These are phyloP conservation scores for Schizophyllum commune DNA, from an alignment of 1,284 basidiomycete species.

Conservation along the genomic window DNA sequence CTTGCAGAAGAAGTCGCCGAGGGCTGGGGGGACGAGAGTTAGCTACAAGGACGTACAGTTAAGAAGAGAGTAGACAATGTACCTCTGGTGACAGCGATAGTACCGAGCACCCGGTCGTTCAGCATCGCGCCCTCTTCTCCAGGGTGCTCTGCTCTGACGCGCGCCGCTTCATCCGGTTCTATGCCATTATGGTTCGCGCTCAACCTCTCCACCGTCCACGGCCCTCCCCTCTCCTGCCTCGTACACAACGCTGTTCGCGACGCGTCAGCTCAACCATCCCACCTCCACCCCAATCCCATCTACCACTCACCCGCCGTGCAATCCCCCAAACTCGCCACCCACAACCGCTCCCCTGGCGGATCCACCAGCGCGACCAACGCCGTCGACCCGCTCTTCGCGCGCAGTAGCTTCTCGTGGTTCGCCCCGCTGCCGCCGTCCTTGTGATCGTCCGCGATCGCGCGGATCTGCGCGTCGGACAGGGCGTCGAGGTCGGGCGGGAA, in stretches of 20 bases:
- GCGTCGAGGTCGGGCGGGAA: slow-evolving; percentile 21
- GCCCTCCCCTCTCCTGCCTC: slow-evolving; percentile 13
- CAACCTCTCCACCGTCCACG: slow-evolving; percentile 21
- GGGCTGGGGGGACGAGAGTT: slow-evolving; percentile 15
- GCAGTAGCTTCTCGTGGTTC: slow-evolving; percentile 23
- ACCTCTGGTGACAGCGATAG: slow-evolving; percentile 30
- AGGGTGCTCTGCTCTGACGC: slow-evolving; percentile 25
- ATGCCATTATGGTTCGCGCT: slow-evolving; percentile 26
- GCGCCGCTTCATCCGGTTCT: slow-evolving; percentile 20
- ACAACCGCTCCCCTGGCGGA: slow-evolving; percentile 22
- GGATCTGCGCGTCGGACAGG: slow-evolving; percentile 30
- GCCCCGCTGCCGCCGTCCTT: slow-evolving; percentile 3
- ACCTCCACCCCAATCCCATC: not conserved
- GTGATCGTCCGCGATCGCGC: slow-evolving; percentile 26
- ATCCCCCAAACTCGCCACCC: slow-evolving; percentile 31
- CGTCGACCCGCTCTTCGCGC: slow-evolving; percentile 29
- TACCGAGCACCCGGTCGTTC: slow-evolving; percentile 21
- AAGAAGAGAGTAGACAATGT: not conserved
- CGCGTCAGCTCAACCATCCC: slow-evolving; percentile 1
- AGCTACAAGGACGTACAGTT: not conserved
- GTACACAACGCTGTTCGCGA: slow-evolving; percentile 19
- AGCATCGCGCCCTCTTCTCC: slow-evolving; percentile 24
- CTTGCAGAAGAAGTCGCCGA: slow-evolving; percentile 30
- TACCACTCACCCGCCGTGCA: slow-evolving; percentile 26
- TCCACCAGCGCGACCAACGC: slow-evolving; percentile 26